A percentile compares a stretch with the other conserved stretches of the same genome.
Conservation (phyloP, 305 asterid species). For the Stenogyne calaminthoides region DNA sequence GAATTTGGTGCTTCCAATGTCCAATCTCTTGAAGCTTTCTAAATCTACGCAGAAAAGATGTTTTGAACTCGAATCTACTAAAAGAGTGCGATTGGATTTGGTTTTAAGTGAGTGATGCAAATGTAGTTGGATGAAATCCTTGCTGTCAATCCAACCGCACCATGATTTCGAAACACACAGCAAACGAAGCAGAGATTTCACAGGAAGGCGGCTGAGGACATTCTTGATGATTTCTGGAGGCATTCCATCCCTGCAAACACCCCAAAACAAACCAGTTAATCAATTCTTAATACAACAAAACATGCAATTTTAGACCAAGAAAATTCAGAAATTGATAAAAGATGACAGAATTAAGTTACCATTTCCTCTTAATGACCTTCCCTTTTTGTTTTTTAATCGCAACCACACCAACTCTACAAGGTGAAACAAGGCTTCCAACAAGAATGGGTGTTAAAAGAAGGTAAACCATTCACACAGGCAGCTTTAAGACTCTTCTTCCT, state of each 20-base stretch:
- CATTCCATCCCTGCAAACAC: conserved; percentile 14
- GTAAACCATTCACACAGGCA: not conserved
- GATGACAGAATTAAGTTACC: not conserved
- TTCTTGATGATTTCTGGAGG: conserved; percentile 5
- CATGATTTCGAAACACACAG: conserved; percentile 22
- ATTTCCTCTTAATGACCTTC: not conserved
- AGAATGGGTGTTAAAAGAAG: not conserved
- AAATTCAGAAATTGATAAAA: not conserved
- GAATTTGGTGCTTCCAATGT: not conserved
- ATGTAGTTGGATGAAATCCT: conserved; percentile 14
- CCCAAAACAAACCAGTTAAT: too few species aligned
- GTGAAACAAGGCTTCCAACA: conserved; percentile 23
- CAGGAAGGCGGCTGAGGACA: conserved; percentile 26
- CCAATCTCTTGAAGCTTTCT: conserved; percentile 12
- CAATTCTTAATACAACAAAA: not conserved
- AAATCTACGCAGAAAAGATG: conserved; percentile 9
- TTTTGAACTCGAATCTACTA: not conserved
- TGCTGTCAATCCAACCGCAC: conserved; percentile 23
- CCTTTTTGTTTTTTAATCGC: not conserved
- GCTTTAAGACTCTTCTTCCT: not conserved
- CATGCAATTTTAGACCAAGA: not conserved
- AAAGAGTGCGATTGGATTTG: conserved; percentile 6
- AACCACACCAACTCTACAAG: not conserved
- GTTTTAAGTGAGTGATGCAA: conserved; percentile 13
- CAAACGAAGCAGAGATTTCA: conserved; percentile 15